These are phyloP conservation scores for Calophaca sinica DNA, from an alignment of 306 rosid genomes.

Conservation along the genomic window DNA sequence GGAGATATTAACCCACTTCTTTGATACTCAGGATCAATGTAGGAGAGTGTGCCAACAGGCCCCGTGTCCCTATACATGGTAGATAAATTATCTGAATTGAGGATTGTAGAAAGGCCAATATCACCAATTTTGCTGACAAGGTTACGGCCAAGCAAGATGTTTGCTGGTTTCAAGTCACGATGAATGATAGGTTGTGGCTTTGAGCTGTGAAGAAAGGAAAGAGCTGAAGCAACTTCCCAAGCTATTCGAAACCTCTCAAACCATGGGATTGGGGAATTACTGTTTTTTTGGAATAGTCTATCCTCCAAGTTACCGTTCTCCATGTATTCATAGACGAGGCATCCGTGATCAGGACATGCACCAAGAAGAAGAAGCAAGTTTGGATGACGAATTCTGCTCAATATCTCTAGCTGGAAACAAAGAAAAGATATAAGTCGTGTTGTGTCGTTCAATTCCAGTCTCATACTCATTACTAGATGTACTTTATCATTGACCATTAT, in stretches of 20 bases:
- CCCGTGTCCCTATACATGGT: constrained; percentile 62
- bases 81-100: constrained; percentile 66
- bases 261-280: constrained; percentile 82
- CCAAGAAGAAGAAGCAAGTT: constrained; percentile 96
- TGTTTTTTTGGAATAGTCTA: constrained; percentile 62
- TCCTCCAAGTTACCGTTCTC: constrained; percentile 96
- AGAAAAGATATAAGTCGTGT: constrained; percentile 41
- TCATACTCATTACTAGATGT: constrained; percentile 1
- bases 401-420: constrained; percentile 74
- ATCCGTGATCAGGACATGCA: constrained; percentile 81
- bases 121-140: constrained; percentile 95
- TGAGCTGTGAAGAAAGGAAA: constrained; percentile 84
- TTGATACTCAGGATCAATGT: constrained; percentile 98
- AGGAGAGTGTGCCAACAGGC: constrained; percentile 88
- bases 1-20: constrained; percentile 77
- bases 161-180: constrained; percentile 94
- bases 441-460: constrained; percentile 8
- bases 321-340: constrained; percentile 93
- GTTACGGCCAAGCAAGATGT: constrained; percentile 87
- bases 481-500: not conserved
- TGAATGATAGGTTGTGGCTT: constrained; percentile 92
- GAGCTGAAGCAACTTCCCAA: constrained; percentile 96
- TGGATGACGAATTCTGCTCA: constrained; percentile 91
- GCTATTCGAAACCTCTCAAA: constrained; percentile 90
- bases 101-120: constrained; percentile 81